Conservation (phyloP, 257 asterid species). For the Lantana camara region DNA sequence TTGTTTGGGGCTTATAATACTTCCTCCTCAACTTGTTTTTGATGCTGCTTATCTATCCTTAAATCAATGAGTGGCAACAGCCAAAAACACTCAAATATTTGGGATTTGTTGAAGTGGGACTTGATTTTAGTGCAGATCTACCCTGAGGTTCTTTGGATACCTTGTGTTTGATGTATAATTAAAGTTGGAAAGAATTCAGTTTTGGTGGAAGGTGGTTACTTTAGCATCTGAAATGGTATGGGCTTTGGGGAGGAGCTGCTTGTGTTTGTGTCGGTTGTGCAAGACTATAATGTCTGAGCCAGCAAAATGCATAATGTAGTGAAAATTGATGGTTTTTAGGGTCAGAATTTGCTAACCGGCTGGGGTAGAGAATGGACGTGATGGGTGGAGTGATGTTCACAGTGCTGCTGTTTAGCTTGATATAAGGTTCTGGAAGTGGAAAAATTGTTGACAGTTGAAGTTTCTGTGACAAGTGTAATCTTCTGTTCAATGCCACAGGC, state of each 20-base stretch:
- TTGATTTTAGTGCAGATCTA: too few relatives aligned
- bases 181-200: background rate
- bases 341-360: background rate
- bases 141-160: too few relatives aligned
- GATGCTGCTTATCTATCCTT: too few relatives aligned
- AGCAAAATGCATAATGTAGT: background rate
- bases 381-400: background rate
- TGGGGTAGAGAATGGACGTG: background rate
- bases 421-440: background rate
- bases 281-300: slow-evolving; percentile 1
- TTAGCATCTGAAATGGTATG: background rate
- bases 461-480: background rate
- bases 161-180: too few relatives aligned
- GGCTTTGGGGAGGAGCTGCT: background rate
- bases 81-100: too few relatives aligned
- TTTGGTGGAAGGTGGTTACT: background rate
- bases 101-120: too few relatives aligned
- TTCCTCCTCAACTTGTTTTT: too few relatives aligned
- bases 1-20: background rate
- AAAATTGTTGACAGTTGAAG: slow-evolving; percentile 12
- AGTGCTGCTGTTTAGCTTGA: background rate
- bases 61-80: too few relatives aligned
- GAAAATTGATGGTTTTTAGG: background rate
- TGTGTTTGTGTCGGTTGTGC: background rate
- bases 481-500: background rate